Conservation (phyloP, 1,284 basidiomycete genomes). For the Mixia osmundae region DNA sequence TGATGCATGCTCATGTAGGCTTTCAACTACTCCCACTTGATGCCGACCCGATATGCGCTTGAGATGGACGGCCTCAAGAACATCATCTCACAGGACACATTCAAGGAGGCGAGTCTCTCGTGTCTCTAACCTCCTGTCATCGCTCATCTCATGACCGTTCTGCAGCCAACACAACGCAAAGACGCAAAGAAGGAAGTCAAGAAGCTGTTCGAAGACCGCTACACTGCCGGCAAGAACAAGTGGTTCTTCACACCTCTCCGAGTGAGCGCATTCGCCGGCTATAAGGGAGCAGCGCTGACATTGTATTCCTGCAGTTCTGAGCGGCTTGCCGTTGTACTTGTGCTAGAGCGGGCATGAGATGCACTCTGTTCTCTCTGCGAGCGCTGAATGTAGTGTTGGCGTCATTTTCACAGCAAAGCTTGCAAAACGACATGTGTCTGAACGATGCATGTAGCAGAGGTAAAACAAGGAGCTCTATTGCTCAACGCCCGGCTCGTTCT, state of each 20-base stretch:
- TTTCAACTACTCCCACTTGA: conserved; percentile 89
- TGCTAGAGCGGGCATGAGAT: no score
- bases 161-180: conserved; percentile 41
- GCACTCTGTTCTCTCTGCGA: no score
- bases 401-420: no score
- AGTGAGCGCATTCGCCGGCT: no score
- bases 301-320: no score
- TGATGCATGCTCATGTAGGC: conserved; percentile 28
- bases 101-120: conserved; percentile 57
- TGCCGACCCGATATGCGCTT: conserved; percentile 89
- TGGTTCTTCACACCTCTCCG: conserved; percentile 67
- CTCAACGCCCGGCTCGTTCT: no score
- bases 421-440: no score
- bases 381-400: no score
- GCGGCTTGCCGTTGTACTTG: no score
- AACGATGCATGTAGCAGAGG: no score
- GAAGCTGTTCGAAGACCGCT: conserved; percentile 81
- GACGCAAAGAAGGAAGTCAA: conserved; percentile 87
- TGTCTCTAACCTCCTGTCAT: neutral
- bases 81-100: conserved; percentile 53
- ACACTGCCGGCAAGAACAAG: conserved; percentile 72
- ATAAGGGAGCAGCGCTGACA: no score
- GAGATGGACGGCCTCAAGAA: conserved; percentile 84
- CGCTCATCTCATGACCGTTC: neutral
- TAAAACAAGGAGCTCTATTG: no score